Base-by-base conservation (phyloP, 2,329 filamentous ascomycete species). In the Leptographium procerum region DNA sequence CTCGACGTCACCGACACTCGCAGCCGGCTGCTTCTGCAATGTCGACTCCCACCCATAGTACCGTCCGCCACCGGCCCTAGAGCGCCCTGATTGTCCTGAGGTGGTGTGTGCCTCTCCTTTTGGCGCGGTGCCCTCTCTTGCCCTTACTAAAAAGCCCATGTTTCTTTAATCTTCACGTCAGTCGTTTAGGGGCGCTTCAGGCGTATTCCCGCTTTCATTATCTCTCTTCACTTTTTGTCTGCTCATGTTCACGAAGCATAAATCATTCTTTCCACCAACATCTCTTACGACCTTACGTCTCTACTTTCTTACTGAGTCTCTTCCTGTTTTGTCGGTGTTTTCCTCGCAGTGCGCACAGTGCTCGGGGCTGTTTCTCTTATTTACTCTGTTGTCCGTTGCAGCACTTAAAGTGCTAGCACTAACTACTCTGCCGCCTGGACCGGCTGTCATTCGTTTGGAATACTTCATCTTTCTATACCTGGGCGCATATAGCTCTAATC, bases 1-100 rank as follows among this genome's bases (percentile, higher is more conserved):
- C 70, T 58, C 56, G 59, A 4, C 50, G 61, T 3, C 58, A 65
- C 57, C 63, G 61, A 2, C 64, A 63, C 40, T 60, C 62, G 1
- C 61, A 64, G 10, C 58, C 47, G 31, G 19, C 50, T 4, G 31
- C 59, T 0, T 57, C 59, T 2, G 56, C 36, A 10, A 33, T 57
- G 58, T 59, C 62, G 2, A 61, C 62, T 26, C 58, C 64, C 6
- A 62, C 60, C 4, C 62, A 59, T 24, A 59, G 58, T 43, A 61
- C 57, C 8, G 47, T 28, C 3, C 57, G 60, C 16, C 54, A 55
- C 52, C 61, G 61, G 55, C 24, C 52, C 7, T 62, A 57, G 58
- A 47, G 22, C 29, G 47, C 43, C 9, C 24, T 33, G 22, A 11
- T 40, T 22, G 43, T 43, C 45, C 26, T 13, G 29, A 50, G 40